These are phyloP conservation scores for Dovyalis caffra DNA, from an alignment of 345 rosid genomes.

Conservation along the genomic window DNA sequence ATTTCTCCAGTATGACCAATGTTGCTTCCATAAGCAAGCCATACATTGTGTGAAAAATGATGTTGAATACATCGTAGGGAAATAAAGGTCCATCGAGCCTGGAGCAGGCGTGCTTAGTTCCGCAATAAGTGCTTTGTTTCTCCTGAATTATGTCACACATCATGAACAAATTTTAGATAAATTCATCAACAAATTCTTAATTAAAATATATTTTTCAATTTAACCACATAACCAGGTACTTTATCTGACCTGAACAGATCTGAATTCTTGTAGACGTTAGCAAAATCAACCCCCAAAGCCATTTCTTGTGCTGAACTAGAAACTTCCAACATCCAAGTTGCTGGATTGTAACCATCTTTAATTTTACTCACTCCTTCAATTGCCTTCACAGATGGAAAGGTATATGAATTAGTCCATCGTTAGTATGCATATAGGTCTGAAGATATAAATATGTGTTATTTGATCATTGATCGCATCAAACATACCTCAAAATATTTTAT, in stretches of 20 bases:
- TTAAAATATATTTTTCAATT: background rate
- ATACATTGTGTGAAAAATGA: constrained; percentile 18
- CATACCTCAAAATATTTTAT: constrained; percentile 70
- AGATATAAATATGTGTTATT: background rate
- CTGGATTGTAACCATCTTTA: constrained; percentile 77
- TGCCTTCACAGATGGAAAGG: constrained; percentile 27
- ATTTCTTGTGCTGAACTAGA: constrained; percentile 56
- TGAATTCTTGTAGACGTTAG: constrained; percentile 55
- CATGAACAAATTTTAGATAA: background rate
- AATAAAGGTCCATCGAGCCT: constrained; percentile 22
- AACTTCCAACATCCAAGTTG: constrained; percentile 92
- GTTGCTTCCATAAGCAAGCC: constrained; percentile 30
- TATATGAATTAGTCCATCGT: background rate
- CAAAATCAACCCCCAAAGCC: constrained; percentile 58
- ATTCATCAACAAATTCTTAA: background rate
- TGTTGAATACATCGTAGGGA: constrained; percentile 15
- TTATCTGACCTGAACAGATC: constrained; percentile 50
- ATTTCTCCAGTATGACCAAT: constrained; percentile 28
- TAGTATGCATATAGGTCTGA: background rate
- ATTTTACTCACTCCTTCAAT: constrained; percentile 59
- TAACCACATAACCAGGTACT: background rate
- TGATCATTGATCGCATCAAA: background rate
- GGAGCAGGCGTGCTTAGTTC: constrained; percentile 22
- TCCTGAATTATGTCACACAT: constrained; percentile 37
- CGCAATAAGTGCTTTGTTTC: constrained; percentile 29